Percentiles rank a stretch among this genome's conserved stretches.
phyloP scores from a whole-genome alignment of 78 protist genomes.

The Dictyostelium firmibasis region DNA sequence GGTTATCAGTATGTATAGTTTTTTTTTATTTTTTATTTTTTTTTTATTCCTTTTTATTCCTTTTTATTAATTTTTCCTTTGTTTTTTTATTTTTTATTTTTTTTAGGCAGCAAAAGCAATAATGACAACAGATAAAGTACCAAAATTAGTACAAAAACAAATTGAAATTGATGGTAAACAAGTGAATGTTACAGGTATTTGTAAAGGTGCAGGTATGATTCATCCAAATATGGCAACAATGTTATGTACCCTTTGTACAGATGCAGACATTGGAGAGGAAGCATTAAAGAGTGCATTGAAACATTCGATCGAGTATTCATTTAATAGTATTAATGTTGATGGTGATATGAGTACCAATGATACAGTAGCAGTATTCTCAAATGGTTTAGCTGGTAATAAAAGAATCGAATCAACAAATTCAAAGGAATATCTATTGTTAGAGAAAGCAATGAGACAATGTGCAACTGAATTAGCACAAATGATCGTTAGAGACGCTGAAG shows the following conservation, averaged over 20 bases:
- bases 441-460: constrained; percentile 34
- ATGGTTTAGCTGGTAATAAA: constrained; percentile 58
- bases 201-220: constrained; percentile 91
- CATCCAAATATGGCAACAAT: constrained; percentile 85
- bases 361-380: constrained; percentile 58
- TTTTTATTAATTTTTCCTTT: not conserved
- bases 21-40: not conserved
- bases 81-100: not conserved
- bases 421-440: constrained; percentile 2
- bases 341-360: constrained; percentile 86
- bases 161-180: not conserved
- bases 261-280: constrained; percentile 36
- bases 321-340: constrained; percentile 83
- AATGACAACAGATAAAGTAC: constrained; percentile 87
- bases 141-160: constrained; percentile 38
- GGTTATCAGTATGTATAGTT: constrained; percentile 31
- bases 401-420: not conserved
- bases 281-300: constrained; percentile 16
- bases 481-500: constrained; percentile 86
- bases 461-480: constrained; percentile 42
- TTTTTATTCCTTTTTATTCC: too few relatives aligned
- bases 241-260: constrained; percentile 76
- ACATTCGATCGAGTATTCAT: constrained; percentile 77
- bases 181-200: constrained; percentile 68
- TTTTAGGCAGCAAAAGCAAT: constrained; percentile 77